Base-by-base conservation (phyloP, 1,139 yeast genomes). In the Torulaspora globosa region DNA sequence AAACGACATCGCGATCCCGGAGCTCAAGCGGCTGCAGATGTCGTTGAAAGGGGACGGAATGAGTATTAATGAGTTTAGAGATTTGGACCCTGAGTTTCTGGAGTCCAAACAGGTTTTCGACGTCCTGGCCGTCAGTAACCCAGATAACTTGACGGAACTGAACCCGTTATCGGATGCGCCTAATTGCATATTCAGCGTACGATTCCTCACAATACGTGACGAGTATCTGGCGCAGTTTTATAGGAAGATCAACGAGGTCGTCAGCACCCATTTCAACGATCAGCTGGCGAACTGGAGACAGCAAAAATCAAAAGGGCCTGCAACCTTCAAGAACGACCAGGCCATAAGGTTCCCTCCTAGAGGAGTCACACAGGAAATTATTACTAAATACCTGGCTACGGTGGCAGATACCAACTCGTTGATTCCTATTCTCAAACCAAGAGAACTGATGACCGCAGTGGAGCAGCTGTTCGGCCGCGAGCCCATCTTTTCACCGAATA, bases 41-140 rank as follows among this genome's bases (percentile, higher is more conserved):
- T 29, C 44, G 11, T 18, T 34, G 35, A 32, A 29, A 12, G 43
- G 43, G 7, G 43, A 41, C 8, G 29, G 24, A 8, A 19, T 35
- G 18, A 33, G 39, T 10, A 35, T 55, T 9, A 50, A 57, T 29
- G 57, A 55, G 37, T 58, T 55, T 27, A 54, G 48, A 43, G 59
- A 57, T 43, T 29, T 59, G 29, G 63, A 58, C 44, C 63, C 63
- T 3, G 47, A 51, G 39, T 59, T 59, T 38, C 40, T 58, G 18
- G 58, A 58, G 37, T 41, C 47, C 7, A 50, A 49, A 3, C 48
- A 55, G 34, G 44, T 59, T 1, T 54, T 59, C 28, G 47, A 50
- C 7, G 47, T 57, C 1, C 48, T 56, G 21, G 38, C 48, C 16
- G 26, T 35, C 27, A 32, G 19, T 16, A 31, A 39, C 39, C 38